phyloP scores from a whole-genome alignment of 108 stramenopile genomes.

The Epithemia pelagica region DNA sequence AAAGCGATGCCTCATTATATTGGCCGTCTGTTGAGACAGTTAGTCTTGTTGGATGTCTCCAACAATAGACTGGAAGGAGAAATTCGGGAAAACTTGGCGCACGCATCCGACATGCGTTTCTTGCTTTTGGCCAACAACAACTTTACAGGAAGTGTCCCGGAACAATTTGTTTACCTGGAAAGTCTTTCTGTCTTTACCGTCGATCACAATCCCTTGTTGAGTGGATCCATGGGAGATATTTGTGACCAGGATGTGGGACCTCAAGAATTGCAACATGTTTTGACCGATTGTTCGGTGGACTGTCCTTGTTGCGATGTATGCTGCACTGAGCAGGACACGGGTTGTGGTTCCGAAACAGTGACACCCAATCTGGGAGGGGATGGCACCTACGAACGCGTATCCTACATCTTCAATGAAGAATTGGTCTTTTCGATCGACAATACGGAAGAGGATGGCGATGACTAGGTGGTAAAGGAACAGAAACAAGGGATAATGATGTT shows the following conservation, averaged over 20 bases:
- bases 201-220: neutral
- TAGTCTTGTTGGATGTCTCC: constrained; percentile 32
- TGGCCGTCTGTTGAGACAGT: constrained; percentile 7
- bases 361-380: neutral
- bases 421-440: neutral
- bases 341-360: neutral
- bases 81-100: neutral
- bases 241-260: neutral
- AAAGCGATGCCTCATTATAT: neutral
- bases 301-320: neutral
- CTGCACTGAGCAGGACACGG: neutral
- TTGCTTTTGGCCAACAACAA: constrained; percentile 7
- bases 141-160: neutral
- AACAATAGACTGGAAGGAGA: constrained; percentile 20
- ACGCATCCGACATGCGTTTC: neutral
- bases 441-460: neutral
- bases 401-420: neutral
- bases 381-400: neutral
- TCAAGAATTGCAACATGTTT: neutral
- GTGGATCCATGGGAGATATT: neutral
- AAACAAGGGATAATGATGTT: no score
- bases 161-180: neutral
- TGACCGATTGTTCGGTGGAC: neutral
- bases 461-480: no score
- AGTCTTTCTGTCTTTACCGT: neutral